These are phyloP conservation scores for Ciborinia camelliae DNA, from an alignment of 2,329 filamentous ascomycete genomes.

Conservation along the genomic window DNA sequence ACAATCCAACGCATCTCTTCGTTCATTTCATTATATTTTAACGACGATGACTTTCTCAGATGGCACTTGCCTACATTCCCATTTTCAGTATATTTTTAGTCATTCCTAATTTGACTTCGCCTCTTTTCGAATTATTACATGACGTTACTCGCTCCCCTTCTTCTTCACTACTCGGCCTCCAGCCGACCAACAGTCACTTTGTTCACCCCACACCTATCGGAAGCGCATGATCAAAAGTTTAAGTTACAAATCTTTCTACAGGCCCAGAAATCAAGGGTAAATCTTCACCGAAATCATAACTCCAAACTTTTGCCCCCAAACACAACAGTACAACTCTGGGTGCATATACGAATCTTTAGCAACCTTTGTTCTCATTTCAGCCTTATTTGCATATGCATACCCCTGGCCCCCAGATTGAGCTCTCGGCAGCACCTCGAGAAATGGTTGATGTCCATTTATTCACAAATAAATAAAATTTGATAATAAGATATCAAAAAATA, in stretches of 20 bases:
- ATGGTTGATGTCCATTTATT: neutral
- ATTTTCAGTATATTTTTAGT: neutral
- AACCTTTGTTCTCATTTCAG: constrained; percentile 1
- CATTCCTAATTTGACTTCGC: neutral
- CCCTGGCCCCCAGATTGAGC: constrained; percentile 3
- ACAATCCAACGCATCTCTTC: constrained; percentile 1
- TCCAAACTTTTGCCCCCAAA: neutral
- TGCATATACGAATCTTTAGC: constrained; percentile 7
- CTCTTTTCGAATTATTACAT: neutral
- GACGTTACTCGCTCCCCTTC: neutral
- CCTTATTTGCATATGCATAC: constrained; percentile 3
- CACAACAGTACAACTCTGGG: neutral
- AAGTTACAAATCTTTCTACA: neutral
- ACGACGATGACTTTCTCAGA: neutral
- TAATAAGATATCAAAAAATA: neutral
- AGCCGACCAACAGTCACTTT: neutral
- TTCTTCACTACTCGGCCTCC: neutral
- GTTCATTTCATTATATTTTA: neutral
- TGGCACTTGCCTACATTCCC: neutral
- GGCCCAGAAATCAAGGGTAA: neutral
- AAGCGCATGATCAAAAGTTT: neutral
- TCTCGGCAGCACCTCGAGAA: neutral
- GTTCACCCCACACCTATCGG: neutral
- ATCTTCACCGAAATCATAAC: neutral
- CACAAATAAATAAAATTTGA: neutral